A percentile compares a stretch with the other conserved stretches of the same genome.
Evolutionary conservation across 768 basidiomycete genomes (phyloP).

Genomic region (Suillus lakei): DNA sequence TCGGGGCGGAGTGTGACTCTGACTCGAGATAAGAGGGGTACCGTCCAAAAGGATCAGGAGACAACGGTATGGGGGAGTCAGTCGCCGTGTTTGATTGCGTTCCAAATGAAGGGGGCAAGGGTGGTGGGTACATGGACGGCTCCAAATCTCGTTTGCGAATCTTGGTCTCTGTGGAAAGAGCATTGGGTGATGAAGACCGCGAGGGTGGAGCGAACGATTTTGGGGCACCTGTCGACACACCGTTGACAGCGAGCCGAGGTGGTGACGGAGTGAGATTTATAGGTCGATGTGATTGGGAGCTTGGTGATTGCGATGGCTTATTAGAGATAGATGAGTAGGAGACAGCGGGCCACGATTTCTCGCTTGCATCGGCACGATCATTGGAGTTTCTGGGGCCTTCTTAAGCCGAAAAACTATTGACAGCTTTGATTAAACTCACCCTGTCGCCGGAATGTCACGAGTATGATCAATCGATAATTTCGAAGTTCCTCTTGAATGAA

Average conservation of each 20-base stretch:
- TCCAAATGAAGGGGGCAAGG: constrained; percentile 35
- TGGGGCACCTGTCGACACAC: constrained; percentile 65
- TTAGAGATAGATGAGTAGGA: constrained; percentile 43
- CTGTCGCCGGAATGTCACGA: not conserved
- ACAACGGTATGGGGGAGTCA: constrained; percentile 76
- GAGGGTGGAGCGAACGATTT: constrained; percentile 42
- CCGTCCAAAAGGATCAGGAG: constrained; percentile 82
- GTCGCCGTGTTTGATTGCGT: constrained; percentile 27
- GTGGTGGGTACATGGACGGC: constrained; percentile 49
- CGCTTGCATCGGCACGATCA: constrained; percentile 16
- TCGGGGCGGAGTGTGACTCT: constrained; percentile 34
- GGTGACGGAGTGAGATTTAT: constrained; percentile 50
- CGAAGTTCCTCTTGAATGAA: constrained; percentile 8
- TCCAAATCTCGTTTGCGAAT: constrained; percentile 58
- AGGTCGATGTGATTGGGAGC: constrained; percentile 10
- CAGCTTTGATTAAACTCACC: not conserved
- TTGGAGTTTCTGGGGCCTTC: not conserved
- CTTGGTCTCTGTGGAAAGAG: constrained; percentile 49
- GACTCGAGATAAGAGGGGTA: constrained; percentile 56
- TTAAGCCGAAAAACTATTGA: not conserved
- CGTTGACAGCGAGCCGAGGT: constrained; percentile 70
- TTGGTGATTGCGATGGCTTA: constrained; percentile 21
- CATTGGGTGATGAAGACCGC: constrained; percentile 21
- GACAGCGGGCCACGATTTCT: constrained; percentile 47
- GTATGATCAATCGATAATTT: constrained; percentile 3